A percentile compares a stretch with the other conserved stretches of the same genome.
Evolutionary conservation across 2,329 filamentous ascomycete genomes (phyloP).

Genomic region (Thelonectria rubi): DNA sequence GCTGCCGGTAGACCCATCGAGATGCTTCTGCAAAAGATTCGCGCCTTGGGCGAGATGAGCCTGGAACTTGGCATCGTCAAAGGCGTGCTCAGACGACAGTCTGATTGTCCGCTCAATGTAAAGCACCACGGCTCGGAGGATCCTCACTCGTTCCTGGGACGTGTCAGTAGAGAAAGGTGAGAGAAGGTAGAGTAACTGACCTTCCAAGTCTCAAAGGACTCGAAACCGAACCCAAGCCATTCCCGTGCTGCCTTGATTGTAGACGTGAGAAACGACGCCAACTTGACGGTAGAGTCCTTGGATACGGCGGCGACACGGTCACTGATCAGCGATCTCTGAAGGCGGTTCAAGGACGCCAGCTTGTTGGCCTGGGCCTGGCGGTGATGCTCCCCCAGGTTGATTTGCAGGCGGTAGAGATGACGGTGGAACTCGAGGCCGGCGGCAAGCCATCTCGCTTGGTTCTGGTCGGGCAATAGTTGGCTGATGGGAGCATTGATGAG

Average conservation of each 20-base stretch:
- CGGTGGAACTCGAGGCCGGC: slow-evolving; percentile 61
- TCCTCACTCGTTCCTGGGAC: slow-evolving; percentile 42
- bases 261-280: slow-evolving; percentile 60
- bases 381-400: slow-evolving; percentile 53
- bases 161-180: slow-evolving; percentile 11
- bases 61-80: slow-evolving; percentile 72
- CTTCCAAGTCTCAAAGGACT: slow-evolving; percentile 44
- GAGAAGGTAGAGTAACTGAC: slow-evolving; percentile 32
- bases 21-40: slow-evolving; percentile 51
- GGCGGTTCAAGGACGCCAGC: slow-evolving; percentile 64
- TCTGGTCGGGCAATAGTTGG: slow-evolving; percentile 51
- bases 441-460: slow-evolving; percentile 59
- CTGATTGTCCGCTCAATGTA: slow-evolving; percentile 65
- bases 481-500: slow-evolving; percentile 66
- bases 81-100: slow-evolving; percentile 55
- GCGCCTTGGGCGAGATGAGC: slow-evolving; percentile 66
- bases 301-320: slow-evolving; percentile 63
- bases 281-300: slow-evolving; percentile 68
- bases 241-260: slow-evolving; percentile 53
- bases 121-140: slow-evolving; percentile 54
- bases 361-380: slow-evolving; percentile 56
- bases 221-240: slow-evolving; percentile 52
- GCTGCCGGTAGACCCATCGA: slow-evolving; percentile 38
- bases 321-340: slow-evolving; percentile 68
- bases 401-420: slow-evolving; percentile 54